Evolutionary conservation across 1,284 basidiomycete genomes (phyloP).

Genomic region (Entoloma clypeatum): DNA sequence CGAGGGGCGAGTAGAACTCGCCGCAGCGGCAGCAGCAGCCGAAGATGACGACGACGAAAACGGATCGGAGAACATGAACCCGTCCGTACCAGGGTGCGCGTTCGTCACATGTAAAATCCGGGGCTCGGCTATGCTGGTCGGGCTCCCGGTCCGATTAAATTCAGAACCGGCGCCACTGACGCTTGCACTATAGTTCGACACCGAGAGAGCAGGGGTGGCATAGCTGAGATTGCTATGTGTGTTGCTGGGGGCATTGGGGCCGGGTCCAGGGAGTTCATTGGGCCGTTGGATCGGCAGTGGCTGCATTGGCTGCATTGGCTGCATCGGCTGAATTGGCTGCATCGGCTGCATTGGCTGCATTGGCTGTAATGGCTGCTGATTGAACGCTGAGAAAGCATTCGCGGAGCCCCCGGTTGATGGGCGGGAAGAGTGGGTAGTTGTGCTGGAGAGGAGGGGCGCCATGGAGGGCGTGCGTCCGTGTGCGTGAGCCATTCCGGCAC

Average conservation of each 20-base stretch:
- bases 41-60: slow-evolving; percentile 16
- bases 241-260: slow-evolving; percentile 10
- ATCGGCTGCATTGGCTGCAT: no score
- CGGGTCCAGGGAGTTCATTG: slow-evolving; percentile 12
- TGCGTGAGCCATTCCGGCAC: slow-evolving; percentile 19
- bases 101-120: slow-evolving; percentile 31
- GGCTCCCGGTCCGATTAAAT: slow-evolving; percentile 28
- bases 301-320: slow-evolving; percentile 11
- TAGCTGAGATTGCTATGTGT: neutral
- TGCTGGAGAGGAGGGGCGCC: slow-evolving; percentile 20
- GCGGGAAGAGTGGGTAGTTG: slow-evolving; percentile 32
- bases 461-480: slow-evolving; percentile 24
- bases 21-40: slow-evolving; percentile 16
- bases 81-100: slow-evolving; percentile 19
- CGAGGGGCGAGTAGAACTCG: neutral
- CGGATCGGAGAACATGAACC: slow-evolving; percentile 12
- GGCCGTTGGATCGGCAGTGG: slow-evolving; percentile 8
- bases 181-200: neutral
- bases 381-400: no score
- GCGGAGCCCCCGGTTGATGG: slow-evolving; percentile 40
- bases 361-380: slow-evolving; percentile 1
- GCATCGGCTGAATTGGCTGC: no score
- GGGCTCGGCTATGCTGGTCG: slow-evolving; percentile 28
- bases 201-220: slow-evolving; percentile 6
- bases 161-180: slow-evolving; percentile 15